phyloP scores from a whole-genome alignment of 75 land plant species.

The Selaginella tamariscina region DNA sequence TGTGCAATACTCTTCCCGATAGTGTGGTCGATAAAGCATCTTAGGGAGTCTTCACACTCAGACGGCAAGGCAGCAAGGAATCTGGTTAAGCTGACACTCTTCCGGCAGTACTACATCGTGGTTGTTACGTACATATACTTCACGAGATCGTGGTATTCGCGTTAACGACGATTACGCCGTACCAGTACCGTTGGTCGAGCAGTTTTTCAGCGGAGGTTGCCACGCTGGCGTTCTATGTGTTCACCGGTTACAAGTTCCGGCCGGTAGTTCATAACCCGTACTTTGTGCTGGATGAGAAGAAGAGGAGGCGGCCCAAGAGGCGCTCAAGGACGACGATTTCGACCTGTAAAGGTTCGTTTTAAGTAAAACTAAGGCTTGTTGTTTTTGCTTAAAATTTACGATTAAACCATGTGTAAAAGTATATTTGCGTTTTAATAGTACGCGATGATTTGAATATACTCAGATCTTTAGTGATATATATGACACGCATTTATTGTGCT shows the following conservation, averaged over 20 bases:
- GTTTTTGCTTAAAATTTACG: no score
- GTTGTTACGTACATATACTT: conserved; percentile 70
- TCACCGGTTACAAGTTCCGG: conserved; percentile 63
- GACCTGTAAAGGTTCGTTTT: conserved; percentile 43
- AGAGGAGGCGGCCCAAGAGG: conserved; percentile 58
- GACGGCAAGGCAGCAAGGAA: conserved; percentile 75
- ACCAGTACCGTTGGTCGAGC: conserved; percentile 57
- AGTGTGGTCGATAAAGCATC: conserved; percentile 66
- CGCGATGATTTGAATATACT: no score
- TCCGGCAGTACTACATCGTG: conserved; percentile 65
- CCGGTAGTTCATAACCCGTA: conserved; percentile 55
- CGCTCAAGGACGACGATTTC: conserved; percentile 56
- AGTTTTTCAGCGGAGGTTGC: conserved; percentile 52
- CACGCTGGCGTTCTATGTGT: conserved; percentile 52
- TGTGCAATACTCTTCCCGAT: conserved; percentile 76
- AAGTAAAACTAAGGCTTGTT: no score
- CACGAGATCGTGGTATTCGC: conserved; percentile 70
- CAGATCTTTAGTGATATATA: no score
- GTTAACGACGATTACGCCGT: conserved; percentile 45
- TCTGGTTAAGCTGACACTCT: conserved; percentile 55
- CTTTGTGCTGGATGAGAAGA: conserved; percentile 60
- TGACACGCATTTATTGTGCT: no score
- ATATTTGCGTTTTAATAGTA: no score
- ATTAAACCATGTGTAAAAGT: no score
- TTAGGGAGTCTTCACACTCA: conserved; percentile 52